phyloP scores from a whole-genome alignment of 495 filamentous ascomycete species.

The Cercophora samala region DNA sequence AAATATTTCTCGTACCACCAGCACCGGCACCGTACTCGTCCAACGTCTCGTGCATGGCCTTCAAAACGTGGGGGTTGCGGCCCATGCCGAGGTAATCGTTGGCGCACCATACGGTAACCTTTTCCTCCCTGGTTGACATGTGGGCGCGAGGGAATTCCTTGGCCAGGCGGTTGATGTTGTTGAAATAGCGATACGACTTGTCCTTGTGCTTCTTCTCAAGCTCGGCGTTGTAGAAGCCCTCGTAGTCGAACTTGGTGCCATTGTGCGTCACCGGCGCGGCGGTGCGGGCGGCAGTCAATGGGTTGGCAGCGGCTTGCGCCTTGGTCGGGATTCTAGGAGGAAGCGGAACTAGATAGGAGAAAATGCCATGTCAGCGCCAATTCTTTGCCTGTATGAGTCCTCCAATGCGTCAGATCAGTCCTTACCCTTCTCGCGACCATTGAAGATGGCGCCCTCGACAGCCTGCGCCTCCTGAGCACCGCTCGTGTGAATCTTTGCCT shows the following conservation, averaged over 20 bases:
- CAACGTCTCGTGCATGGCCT: slow-evolving; percentile 89
- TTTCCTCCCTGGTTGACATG: slow-evolving; percentile 76
- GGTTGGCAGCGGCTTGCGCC: slow-evolving; percentile 28
- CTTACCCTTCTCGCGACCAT: slow-evolving; percentile 55
- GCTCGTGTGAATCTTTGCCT: slow-evolving; percentile 79
- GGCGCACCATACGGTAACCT: slow-evolving; percentile 98
- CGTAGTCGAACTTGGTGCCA: slow-evolving; percentile 73
- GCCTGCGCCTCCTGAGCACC: slow-evolving; percentile 66
- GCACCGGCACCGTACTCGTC: slow-evolving; percentile 94
- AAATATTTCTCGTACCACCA: slow-evolving; percentile 95
- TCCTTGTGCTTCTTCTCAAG: slow-evolving; percentile 99
- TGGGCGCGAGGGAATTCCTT: slow-evolving; percentile 95
- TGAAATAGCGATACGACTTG: slow-evolving; percentile 99
- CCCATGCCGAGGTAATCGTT: slow-evolving; percentile 99
- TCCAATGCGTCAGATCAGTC: neutral
- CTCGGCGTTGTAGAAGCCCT: slow-evolving; percentile 82
- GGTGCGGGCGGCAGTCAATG: slow-evolving; percentile 21
- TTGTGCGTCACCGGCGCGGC: slow-evolving; percentile 24
- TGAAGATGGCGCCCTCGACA: slow-evolving; percentile 60
- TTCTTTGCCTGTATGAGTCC: neutral
- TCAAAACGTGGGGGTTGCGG: slow-evolving; percentile 79
- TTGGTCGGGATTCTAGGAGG: slow-evolving; percentile 38
- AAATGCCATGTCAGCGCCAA: slow-evolving; percentile 4
- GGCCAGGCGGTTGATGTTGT: slow-evolving; percentile 98
- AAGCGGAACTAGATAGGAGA: slow-evolving; percentile 33